These are phyloP conservation scores for Arctium minus DNA, from an alignment of 129 eudicot species.

Conservation along the genomic window DNA sequence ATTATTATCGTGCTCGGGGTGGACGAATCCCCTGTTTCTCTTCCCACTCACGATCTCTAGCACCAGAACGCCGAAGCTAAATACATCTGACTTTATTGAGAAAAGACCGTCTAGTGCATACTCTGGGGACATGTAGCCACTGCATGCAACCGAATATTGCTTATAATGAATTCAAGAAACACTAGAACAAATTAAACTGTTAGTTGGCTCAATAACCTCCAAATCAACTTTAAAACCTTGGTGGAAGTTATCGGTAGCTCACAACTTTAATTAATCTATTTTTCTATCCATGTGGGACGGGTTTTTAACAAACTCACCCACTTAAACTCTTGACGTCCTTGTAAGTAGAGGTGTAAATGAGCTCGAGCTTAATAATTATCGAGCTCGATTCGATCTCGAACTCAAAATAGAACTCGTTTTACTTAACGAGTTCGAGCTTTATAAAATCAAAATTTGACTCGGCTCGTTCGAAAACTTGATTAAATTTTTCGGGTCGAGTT, in stretches of 20 bases:
- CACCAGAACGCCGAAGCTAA: constrained; percentile 37
- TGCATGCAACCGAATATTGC: not conserved
- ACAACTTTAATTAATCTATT: not conserved
- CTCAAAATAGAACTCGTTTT: too few relatives aligned
- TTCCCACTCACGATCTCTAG: constrained; percentile 44
- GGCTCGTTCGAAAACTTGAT: too few relatives aligned
- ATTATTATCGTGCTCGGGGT: constrained; percentile 25
- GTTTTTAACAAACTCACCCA: too few relatives aligned
- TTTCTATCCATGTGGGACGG: not conserved
- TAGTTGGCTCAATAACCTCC: not conserved
- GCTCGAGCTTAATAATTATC: too few relatives aligned
- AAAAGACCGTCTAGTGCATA: constrained; percentile 43
- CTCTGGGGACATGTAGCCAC: constrained; percentile 49
- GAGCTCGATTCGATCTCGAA: too few relatives aligned
- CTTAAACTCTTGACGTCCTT: too few relatives aligned
- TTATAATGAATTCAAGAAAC: not conserved
- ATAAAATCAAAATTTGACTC: too few relatives aligned
- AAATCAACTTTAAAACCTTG: too few relatives aligned
- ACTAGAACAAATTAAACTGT: too few relatives aligned
- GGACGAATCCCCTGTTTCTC: constrained; percentile 29
- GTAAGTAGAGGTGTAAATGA: too few relatives aligned
- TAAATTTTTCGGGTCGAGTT: too few relatives aligned
- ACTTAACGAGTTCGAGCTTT: too few relatives aligned
- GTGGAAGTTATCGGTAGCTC: not conserved
- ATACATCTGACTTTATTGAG: constrained; percentile 47